Base-by-base conservation (phyloP, 1,284 basidiomycete genomes). In the Sutorius eximius region DNA sequence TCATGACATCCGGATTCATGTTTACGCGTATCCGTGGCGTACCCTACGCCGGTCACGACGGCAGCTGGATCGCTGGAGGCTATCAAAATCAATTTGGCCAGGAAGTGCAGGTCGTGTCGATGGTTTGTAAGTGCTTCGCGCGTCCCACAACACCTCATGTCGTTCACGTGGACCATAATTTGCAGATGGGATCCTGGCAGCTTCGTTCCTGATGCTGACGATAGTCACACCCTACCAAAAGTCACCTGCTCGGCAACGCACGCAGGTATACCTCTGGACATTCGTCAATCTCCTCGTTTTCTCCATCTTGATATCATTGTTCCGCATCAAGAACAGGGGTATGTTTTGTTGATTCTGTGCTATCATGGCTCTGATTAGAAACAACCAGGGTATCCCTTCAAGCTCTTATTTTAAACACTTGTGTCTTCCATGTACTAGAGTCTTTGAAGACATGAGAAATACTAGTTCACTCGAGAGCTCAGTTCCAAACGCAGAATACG, bases 1-100 rank as follows among this genome's bases (percentile, higher is more conserved):
- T 92, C 63, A 95, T 96, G 86, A 95, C 86, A 11, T 85, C 87
- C 9, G 95, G 95, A 4, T 91, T 89, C 77, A 99, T 99, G 97
- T 99, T 97, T 79, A 93, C 92, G 63, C 87, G 87, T 59, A 99
- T 99, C 66, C 87, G 96, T 59, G 81, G 81, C 46, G 83, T 84
- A 53, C 95, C 95, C 2, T 93, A 85, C 66, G 78, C 81, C 49
- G 85, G 83, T 36, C 71, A 73, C 3, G 86, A 73, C 66, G 85
- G 87, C 20, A 80, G 79, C 58, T 95, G 93, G 87, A 89, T 98
- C 66, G 91, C 93, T 10, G 80, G 76, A 10, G 95, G 96, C 2
- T 98, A 89, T 74, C 87, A 89, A 68, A 93, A 87, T 66, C 95
- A 98, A 73, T 91, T 85, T 64, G 95, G 94, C 3, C 89, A 96